A percentile compares a stretch with the other conserved stretches of the same genome.
Evolutionary conservation across 176 grass and related monocot species (phyloP).

Genomic region (Canna indica): DNA sequence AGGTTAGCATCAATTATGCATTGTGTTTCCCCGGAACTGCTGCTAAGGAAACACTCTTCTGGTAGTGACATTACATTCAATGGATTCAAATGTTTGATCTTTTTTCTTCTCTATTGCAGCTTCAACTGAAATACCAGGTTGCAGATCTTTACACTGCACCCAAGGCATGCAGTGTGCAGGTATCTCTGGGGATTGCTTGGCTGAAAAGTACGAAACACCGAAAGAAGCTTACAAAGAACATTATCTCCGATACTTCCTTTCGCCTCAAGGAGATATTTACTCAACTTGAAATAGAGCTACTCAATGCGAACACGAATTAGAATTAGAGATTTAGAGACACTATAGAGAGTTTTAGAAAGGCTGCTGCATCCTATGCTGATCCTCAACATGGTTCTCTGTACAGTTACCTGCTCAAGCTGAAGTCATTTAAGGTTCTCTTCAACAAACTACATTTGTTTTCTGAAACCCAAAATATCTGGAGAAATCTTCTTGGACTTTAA

Average conservation of each 20-base stretch:
- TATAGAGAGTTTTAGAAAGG: background rate
- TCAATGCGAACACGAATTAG: background rate
- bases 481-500: background rate
- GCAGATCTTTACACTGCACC: constrained; percentile 36
- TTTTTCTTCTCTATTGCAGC: constrained; percentile 29
- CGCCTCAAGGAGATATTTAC: constrained; percentile 67
- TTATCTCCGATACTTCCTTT: constrained; percentile 37
- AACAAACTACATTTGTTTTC: background rate
- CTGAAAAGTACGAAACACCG: constrained; percentile 63
- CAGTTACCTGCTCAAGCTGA: background rate
- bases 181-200: constrained; percentile 56
- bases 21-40: background rate
- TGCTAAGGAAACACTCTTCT: background rate
- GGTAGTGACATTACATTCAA: background rate
- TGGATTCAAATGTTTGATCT: background rate
- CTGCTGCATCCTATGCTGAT: background rate
- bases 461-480: background rate
- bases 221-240: constrained; percentile 64
- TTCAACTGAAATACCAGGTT: constrained; percentile 70
- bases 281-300: constrained; percentile 52
- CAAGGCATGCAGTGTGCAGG: constrained; percentile 49
- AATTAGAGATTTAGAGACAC: too few species aligned
- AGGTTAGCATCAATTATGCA: background rate
- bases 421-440: background rate
- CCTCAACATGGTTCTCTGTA: background rate